Evolutionary conservation across 345 rosid genomes (phyloP), one percentile per base, ranked within the genome.

Genomic region (Sonneratia caseolaris): DNA sequence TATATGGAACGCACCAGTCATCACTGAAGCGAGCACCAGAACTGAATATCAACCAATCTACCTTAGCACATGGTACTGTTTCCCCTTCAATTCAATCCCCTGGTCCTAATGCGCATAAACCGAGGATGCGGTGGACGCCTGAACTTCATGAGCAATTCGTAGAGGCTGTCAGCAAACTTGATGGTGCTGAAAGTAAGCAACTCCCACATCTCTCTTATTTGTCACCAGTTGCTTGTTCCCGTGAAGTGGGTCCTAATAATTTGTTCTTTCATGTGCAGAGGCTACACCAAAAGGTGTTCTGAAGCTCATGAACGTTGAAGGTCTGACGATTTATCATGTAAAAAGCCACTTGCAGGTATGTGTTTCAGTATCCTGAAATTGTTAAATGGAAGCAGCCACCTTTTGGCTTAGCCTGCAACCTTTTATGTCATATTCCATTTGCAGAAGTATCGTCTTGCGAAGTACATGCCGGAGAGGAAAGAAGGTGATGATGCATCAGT

Each of bases 111-210:
- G 84, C 78, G 22, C 91, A 81, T 76, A 93, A 88, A 78, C 86
- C 88, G 62, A 89, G 97, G 76, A 93, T 91, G 98, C 86, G 98
- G 78, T 93, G 98, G 98, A 91, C 93, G 13, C 93, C 93, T 74
- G 89, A 91, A 81, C 96, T 91, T 75, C 97, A 93, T 18, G 96
- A 87, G 65, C 66, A 82, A 71, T 87, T 87, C 81, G 68, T 91
- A 7, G 89, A 85, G 70, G 90, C 98, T 27, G 93, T 91, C 70
- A 75, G 21, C 75, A 84, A 83, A 74, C 93, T 93, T 79, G 97
- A 89, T 69, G 98, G 98, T 64, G 89, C 98, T 72, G 97, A 93
- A 75, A 93, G 98, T 90, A 78, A 84, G 96, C 81, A 16, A 22
- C 62, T 70, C 43, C 32, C 48, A n/a, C 0, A 10, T 19, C 16